phyloP scores from a whole-genome alignment of 2,329 filamentous ascomycete species.

The Graphilbum ipis-grandicollis region DNA sequence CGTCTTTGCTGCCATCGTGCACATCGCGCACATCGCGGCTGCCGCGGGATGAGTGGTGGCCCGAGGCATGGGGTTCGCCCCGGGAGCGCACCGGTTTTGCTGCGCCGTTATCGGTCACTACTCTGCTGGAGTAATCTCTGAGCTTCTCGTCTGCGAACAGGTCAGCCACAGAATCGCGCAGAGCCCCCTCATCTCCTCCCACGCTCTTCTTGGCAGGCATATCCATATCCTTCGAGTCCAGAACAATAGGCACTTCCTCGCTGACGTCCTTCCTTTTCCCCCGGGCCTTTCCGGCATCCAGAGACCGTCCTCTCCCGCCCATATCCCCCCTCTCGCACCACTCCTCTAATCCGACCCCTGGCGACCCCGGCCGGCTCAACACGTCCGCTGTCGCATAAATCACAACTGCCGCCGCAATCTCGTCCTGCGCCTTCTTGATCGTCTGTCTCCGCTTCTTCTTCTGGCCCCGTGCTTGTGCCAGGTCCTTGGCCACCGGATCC shows the following conservation, averaged over 20 bases:
- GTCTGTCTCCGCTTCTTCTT: conserved; percentile 26
- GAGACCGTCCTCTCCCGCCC: conserved; percentile 4
- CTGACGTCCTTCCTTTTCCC: conserved; percentile 2
- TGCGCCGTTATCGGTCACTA: conserved; percentile 5
- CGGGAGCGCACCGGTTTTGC: conserved; percentile 18
- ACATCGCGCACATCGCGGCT: too few relatives aligned
- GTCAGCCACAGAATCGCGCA: conserved; percentile 35
- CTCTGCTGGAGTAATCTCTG: conserved; percentile 15
- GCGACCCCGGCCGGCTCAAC: conserved; percentile 23
- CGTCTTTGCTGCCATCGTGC: conserved; percentile 13
- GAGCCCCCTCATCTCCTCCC: conserved; percentile 18
- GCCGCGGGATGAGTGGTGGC: conserved; percentile 19
- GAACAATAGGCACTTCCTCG: conserved; percentile 4
- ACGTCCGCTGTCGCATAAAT: conserved; percentile 33
- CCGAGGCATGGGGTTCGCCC: conserved; percentile 21
- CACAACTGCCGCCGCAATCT: conserved; percentile 34
- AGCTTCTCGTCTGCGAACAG: conserved; percentile 32
- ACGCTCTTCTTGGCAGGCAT: conserved; percentile 12
- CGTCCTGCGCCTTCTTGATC: conserved; percentile 31
- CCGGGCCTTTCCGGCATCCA: conserved; percentile 10
- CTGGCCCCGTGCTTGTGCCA: conserved; percentile 24
- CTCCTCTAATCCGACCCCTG: conserved; percentile 9
- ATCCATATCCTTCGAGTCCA: conserved; percentile 1
- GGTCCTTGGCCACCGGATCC: conserved; percentile 20
- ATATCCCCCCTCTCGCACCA: conserved; percentile 4